Base-by-base conservation (phyloP, 2,329 filamentous ascomycete species). In the Cercospora sp. region DNA sequence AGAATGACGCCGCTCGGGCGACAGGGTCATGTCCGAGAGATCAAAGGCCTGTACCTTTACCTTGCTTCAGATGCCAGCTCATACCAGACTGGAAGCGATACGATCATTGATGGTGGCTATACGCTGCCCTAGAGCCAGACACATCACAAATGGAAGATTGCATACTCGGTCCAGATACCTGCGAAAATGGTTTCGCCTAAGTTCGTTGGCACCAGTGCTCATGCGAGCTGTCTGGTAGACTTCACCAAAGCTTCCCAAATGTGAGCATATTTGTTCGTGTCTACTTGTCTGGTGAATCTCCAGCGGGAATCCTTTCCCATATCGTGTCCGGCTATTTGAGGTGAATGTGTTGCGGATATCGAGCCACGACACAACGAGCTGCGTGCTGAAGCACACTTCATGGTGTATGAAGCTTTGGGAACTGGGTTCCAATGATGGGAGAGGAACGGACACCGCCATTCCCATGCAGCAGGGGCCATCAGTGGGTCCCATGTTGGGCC, bases 1-100 rank as follows among this genome's bases (percentile, higher is more conserved):
- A 74, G 82, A 0, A 86, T 87, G 84, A 79, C 84, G 0, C 79
- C 80, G 1, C 72, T 86, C 16, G 84, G 76, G 79, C 84, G 77
- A 40, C 73, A 77, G 51, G 77, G 76, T 1, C 66, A 78, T 64
- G 70, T 72, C 12, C 75, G 74, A 62, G 77, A 79, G 72, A 76
- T 79, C 68, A 78, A 78, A 67, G 77, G 75, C 16, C 20, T 67
- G 16, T 78, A 73, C 57, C 67, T 79, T 16, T 79, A 78, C 58
- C 66, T 79, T 26, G 77, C 77, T 1, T 77, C 75, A 58, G 77
- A 79, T 68, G 77, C 77, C 1, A 71, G 66, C 8, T 72, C 70
- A 6, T 79, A 78, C 53, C 72, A 74, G 71, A 79, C 77, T 12
- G 77, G 76, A 5, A 75, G 72, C 51, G 76, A 79, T 68, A 69